Base-by-base conservation (phyloP, 306 rosid genomes). In the Vicia sativa region DNA sequence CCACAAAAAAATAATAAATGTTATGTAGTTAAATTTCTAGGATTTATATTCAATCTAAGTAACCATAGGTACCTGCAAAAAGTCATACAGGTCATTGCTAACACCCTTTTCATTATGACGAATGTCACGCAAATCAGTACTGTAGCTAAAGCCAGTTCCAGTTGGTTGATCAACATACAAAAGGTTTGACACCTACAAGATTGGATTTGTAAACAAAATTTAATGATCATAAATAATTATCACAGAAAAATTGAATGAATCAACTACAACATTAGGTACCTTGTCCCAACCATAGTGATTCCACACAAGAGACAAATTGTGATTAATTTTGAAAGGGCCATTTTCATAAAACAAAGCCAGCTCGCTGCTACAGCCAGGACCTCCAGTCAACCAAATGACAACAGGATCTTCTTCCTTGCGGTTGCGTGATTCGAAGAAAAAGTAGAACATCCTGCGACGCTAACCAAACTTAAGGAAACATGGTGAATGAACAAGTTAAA, bases 361-460 rank as follows among this genome's bases (percentile, higher is more conserved):
- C 75, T 92, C 97, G 74, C 97, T 89, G 62, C 96, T 82, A 81
- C 97, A 92, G 9, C 97, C 97, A 56, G 97, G 97, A 31, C 97
- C 96, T 73, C 97, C 96, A 5, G 97, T 85, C 81, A 89, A 80
- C 97, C 97, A 92, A 55, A 92, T 92, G 23, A 92, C 97, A 57
- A 91, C 72, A 73, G 97, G 97, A 53, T 85, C 92, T 58, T 85
- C 92, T 58, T 83, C 70, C 81, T 84, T 78, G 62, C 68, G 75
- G 74, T 62, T 73, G 44, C 97, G 91, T 4, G 97, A 91, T 77
- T 89, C 97, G 12, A 91, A 91, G 84, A 89, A 89, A 60, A 91
- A 86, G 82, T 91, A 91, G 83, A 91, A 91, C 96, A 91, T 84
- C 92, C 97, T 92, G 80, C 77, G 56, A 10, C 64, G 63, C 13